phyloP scores from a whole-genome alignment of 176 grass and related monocot species.

The Rhynchospora pubera region DNA sequence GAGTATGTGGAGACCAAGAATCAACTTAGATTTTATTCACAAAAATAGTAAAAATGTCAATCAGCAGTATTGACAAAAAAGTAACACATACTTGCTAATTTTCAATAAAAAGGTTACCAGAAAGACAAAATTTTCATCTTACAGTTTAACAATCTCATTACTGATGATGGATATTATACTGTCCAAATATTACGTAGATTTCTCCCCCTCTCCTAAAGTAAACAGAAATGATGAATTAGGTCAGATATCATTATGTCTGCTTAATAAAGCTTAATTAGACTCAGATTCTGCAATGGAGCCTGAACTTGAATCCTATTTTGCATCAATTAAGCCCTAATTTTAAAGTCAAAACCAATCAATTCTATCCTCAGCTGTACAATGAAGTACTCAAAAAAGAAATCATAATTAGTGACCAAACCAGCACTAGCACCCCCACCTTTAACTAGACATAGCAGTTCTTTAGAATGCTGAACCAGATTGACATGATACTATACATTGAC shows the following conservation, averaged over 20 bases:
- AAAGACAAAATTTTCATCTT: background rate
- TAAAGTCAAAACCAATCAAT: background rate
- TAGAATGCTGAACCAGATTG: conserved; percentile 1
- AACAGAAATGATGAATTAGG: background rate
- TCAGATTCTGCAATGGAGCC: background rate
- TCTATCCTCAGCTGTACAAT: background rate
- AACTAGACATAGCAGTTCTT: too few species aligned
- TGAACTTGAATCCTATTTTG: background rate
- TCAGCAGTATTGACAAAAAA: too few species aligned
- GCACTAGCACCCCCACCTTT: background rate
- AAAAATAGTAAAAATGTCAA: background rate
- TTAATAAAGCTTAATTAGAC: too few species aligned
- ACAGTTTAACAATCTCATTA: background rate
- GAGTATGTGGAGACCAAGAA: background rate
- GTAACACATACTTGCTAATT: too few species aligned
- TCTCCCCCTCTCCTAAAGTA: background rate
- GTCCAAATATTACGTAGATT: background rate
- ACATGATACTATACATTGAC: background rate
- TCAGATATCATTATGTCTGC: too few species aligned
- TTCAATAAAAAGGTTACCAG: background rate
- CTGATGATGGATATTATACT: background rate
- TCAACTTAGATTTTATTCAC: background rate
- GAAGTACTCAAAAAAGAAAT: background rate
- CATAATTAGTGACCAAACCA: background rate
- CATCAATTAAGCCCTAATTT: background rate